A percentile compares a stretch with the other conserved stretches of the same genome.
Conservation (phyloP, 805 yeast genomes). For the Candida hungchunana region DNA sequence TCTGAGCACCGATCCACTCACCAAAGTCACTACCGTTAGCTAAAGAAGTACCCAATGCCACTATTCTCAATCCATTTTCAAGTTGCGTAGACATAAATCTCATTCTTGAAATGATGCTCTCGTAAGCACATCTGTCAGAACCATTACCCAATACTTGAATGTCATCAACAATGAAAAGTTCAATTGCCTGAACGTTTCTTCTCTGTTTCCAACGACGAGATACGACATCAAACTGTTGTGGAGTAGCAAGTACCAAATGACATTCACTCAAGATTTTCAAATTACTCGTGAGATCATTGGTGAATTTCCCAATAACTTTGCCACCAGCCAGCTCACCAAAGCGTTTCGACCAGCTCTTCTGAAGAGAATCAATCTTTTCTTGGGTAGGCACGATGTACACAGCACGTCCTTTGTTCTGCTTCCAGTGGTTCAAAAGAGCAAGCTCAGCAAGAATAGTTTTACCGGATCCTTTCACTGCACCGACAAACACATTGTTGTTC, state of each 20-base stretch:
- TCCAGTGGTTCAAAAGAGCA: constrained; percentile 72
- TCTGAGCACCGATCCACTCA: constrained; percentile 79
- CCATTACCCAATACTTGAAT: constrained; percentile 62
- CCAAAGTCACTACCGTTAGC: constrained; percentile 76
- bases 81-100: constrained; percentile 63
- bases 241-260: constrained; percentile 74
- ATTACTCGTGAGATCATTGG: constrained; percentile 49
- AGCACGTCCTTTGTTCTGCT: constrained; percentile 60
- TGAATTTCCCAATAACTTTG: constrained; percentile 51
- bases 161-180: constrained; percentile 69
- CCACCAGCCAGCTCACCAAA: constrained; percentile 51
- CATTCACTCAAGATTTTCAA: constrained; percentile 49
- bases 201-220: constrained; percentile 84
- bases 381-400: constrained; percentile 68
- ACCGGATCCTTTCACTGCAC: constrained; percentile 73
- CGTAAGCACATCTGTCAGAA: constrained; percentile 58
- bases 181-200: constrained; percentile 62
- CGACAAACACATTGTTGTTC: constrained; percentile 59
- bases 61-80: constrained; percentile 53
- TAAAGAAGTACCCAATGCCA: constrained; percentile 67
- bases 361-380: constrained; percentile 44
- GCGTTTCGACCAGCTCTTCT: constrained; percentile 48
- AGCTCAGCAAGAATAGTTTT: constrained; percentile 69
- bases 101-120: constrained; percentile 65
- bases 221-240: constrained; percentile 66